Conservation (phyloP, 2,329 filamentous ascomycete species). For the Fusarium mexicanum region DNA sequence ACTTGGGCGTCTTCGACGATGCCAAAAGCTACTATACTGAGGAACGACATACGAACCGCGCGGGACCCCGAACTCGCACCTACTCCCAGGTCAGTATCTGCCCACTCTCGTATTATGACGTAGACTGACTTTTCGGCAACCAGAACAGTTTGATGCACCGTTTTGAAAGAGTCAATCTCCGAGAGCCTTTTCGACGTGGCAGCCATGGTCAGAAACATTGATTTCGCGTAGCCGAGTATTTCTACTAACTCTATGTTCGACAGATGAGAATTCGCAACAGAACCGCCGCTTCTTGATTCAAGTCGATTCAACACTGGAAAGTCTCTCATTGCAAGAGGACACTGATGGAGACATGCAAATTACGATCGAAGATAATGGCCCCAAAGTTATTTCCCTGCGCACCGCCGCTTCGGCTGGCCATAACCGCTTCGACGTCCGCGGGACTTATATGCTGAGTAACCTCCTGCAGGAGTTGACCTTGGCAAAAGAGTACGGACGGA, state of each 20-base stretch:
- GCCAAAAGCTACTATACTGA: conserved; percentile 68
- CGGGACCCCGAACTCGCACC: conserved; percentile 62
- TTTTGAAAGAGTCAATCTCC: conserved; percentile 61
- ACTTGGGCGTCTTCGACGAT: conserved; percentile 65
- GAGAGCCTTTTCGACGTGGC: conserved; percentile 66
- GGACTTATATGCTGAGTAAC: conserved; percentile 97
- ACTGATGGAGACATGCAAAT: conserved; percentile 96
- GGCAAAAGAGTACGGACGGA: conserved; percentile 88
- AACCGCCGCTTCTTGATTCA: conserved; percentile 84
- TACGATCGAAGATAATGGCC: conserved; percentile 93
- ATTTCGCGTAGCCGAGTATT: not conserved
- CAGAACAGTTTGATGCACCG: conserved; percentile 65
- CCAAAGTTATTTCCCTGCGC: conserved; percentile 87
- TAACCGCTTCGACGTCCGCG: conserved; percentile 89
- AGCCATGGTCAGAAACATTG: conserved; percentile 61
- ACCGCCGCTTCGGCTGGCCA: conserved; percentile 87
- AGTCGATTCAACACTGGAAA: conserved; percentile 84
- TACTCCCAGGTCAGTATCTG: conserved; percentile 61
- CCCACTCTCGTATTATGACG: not conserved
- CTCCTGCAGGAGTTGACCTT: conserved; percentile 93
- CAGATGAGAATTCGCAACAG: conserved; percentile 78
- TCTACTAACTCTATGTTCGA: conserved; percentile 5
- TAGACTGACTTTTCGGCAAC: conserved; percentile 41
- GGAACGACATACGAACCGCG: conserved; percentile 63
- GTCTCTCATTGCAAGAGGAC: conserved; percentile 85